Evolutionary conservation across 2,329 filamentous ascomycete genomes (phyloP).

Genomic region (Camillea tinctor): DNA sequence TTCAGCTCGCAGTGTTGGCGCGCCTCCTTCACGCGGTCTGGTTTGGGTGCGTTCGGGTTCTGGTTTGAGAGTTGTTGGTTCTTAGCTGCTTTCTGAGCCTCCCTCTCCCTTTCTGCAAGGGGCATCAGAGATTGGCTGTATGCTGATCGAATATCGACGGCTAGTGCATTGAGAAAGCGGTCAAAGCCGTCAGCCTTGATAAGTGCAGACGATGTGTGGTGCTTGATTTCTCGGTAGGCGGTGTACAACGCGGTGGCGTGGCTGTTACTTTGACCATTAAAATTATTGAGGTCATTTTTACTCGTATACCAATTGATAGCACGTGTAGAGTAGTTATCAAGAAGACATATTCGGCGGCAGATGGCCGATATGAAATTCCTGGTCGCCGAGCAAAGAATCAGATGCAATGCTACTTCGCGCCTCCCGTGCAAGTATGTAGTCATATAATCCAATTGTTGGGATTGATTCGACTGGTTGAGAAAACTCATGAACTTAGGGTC

Average conservation of each 20-base stretch:
- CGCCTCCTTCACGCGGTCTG: conserved; percentile 36
- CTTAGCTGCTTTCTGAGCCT: conserved; percentile 45
- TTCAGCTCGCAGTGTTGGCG: conserved; percentile 51
- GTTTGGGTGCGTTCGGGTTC: conserved; percentile 31
- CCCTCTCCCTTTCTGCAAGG: conserved; percentile 43
- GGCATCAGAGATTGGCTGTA: conserved; percentile 48
- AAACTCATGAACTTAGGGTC: conserved; percentile 51
- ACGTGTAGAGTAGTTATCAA: conserved; percentile 49
- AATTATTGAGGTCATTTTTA: conserved; percentile 40
- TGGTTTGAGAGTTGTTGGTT: conserved; percentile 43
- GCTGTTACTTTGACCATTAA: conserved; percentile 41
- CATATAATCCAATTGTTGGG: conserved; percentile 46
- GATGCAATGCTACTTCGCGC: conserved; percentile 59
- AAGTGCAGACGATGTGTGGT: conserved; percentile 48
- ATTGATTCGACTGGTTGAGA: conserved; percentile 38
- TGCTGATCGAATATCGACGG: conserved; percentile 48
- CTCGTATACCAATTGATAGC: conserved; percentile 52
- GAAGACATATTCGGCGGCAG: conserved; percentile 61
- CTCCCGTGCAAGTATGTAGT: conserved; percentile 50
- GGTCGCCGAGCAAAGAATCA: conserved; percentile 71
- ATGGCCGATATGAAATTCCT: conserved; percentile 70
- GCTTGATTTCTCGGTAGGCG: conserved; percentile 54
- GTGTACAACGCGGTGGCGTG: conserved; percentile 56
- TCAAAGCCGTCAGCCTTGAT: conserved; percentile 63
- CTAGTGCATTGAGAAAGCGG: conserved; percentile 53